Evolutionary conservation across 2,329 filamentous ascomycete genomes (phyloP), one percentile per base, ranked within the genome.

Genomic region (Plectosphaerella sp.): DNA sequence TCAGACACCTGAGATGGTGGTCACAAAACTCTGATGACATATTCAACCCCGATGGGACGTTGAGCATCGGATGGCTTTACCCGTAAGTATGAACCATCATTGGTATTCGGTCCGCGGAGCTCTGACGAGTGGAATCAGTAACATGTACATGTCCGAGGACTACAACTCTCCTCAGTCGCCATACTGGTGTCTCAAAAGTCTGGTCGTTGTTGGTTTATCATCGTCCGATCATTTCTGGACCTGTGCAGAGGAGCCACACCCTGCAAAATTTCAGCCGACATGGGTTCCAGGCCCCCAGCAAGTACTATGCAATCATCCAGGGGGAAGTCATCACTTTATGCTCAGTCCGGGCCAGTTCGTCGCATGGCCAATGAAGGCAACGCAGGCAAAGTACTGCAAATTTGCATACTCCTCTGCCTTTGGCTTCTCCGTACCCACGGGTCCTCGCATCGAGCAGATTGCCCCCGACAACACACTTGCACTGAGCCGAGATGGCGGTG

Each of bases 1-100:
- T 77, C 1, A 70, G 77, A 0, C 76, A 81, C 54, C 61, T 80
- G 4, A 67, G 72, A 8, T 80, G 75, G 75, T 81, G 77, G 77
- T 60, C 68, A 0, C 58, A 62, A 1, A 57, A 72, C 3, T 68
- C 67, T 0, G n/a, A 52, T 1, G 67, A 75, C 45, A 72, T 79
- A 2, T 80, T 80, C 60, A 65, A 74, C 47, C 36, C 66, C 0
- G 77, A 80, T 51, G 76, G 77, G 0, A 78, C 75, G 0, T 43
- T 80, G 16, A 79, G 71, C 3, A 77, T 80, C 36, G 77, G 68
- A 1, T 68, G 56, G 50, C 28, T 65, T 1, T 71, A 68, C 45
- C 64, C 65, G 62, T 65, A 54, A 50, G 64, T 45, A 22, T 22
- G 22, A 22, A 5, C 22, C 22, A 22, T 22, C 22, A 22, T 22